Evolutionary conservation across 2,329 filamentous ascomycete species (phyloP), one percentile per base, ranked within the genome.

Genomic region (Colletotrichum falcatum): DNA sequence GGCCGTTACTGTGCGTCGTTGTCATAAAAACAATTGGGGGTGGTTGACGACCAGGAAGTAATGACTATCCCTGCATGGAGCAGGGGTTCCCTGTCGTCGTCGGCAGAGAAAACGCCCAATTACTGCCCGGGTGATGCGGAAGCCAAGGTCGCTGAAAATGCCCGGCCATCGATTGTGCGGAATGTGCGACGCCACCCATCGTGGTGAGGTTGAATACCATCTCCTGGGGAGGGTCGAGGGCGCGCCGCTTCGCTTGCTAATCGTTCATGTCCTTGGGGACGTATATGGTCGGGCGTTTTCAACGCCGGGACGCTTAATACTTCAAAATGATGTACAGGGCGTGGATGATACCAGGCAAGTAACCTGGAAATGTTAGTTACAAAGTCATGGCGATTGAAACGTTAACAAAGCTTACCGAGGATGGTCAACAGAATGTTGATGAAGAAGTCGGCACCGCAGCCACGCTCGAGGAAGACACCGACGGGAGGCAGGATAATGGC

Each of bases 271-370:
- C 30, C 23, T 18, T n/a, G 30, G 37, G 35, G 48, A 39, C 49
- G 37, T 12, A 37, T n/a, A 46, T 48, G 33, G 42, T 59, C 37
- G 35, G 23, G 39, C 20, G 8, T 16, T 66, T 30, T 37, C 49
- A 53, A 49, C 48, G 51, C 54, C 42, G 7, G 33, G 6, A 7
- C 62, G 56, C 66, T 75, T 94, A 97, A 81, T 94, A 95, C 84
- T 95, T 96, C 78, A 96, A 87, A 76, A 97, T 96, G 79, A 97
- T 95, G 88, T 96, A 97, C 85, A 97, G 84, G 73, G 94, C 94
- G 86, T 97, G 94, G 82, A 97, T 94, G 85, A 97, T 95, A 82
- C 94, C 93, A 74, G 92, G 92, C 78, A 95, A 88, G 80, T 87
- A 87, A 79, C 84, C 84, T 85, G 62, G n/a, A 76, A 81, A 61